Evolutionary conservation across 805 yeast genomes (phyloP).

Genomic region (Kluyveromyces aestuarii): DNA sequence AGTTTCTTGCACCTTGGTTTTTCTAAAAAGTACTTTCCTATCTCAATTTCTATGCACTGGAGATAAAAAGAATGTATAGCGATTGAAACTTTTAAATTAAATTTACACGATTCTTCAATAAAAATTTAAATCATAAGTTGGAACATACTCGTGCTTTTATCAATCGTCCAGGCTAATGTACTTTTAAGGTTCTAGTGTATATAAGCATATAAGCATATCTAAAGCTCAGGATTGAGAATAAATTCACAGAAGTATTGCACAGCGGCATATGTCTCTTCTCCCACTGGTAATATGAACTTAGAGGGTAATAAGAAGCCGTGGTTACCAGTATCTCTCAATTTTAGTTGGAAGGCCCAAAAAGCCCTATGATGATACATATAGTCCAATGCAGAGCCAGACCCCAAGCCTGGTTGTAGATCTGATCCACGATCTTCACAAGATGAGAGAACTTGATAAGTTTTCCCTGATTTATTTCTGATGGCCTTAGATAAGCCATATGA

Average conservation of each 20-base stretch:
- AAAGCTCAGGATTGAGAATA: slow-evolving; percentile 35
- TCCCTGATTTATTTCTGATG: slow-evolving; percentile 54
- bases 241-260: slow-evolving; percentile 57
- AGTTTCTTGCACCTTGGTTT: neutral
- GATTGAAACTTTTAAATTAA: no score
- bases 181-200: neutral
- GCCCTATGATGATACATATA: slow-evolving; percentile 79
- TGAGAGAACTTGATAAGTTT: slow-evolving; percentile 57
- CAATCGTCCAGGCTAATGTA: no score
- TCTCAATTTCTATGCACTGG: neutral
- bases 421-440: slow-evolving; percentile 76
- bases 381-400: slow-evolving; percentile 74
- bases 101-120: no score
- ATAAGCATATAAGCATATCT: neutral
- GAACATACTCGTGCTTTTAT: no score
- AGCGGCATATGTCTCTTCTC: slow-evolving; percentile 62
- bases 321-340: slow-evolving; percentile 71
- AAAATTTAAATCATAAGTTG: no score
- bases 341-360: slow-evolving; percentile 75
- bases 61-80: neutral
- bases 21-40: neutral
- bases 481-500: slow-evolving; percentile 76
- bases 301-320: slow-evolving; percentile 78
- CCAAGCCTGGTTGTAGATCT: slow-evolving; percentile 63
- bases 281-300: slow-evolving; percentile 64